A percentile compares a stretch with the other conserved stretches of the same genome.
Conservation (phyloP, 768 basidiomycete genomes). For the Trametes maxima region DNA sequence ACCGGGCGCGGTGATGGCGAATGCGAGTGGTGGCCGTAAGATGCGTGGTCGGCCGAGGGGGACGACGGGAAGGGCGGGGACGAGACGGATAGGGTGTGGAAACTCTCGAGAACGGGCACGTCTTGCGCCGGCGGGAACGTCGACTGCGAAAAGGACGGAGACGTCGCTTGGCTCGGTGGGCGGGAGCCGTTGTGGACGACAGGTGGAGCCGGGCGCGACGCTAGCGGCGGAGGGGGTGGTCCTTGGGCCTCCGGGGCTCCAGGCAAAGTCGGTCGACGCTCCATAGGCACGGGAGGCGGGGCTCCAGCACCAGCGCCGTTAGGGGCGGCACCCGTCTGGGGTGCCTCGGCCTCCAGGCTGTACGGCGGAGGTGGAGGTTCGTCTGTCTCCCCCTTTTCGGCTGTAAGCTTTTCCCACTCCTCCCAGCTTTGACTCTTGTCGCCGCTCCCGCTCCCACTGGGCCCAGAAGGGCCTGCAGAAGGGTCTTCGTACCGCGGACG, state of each 20-base stretch:
- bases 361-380: slow-evolving; percentile 74
- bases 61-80: slow-evolving; percentile 37
- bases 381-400: slow-evolving; percentile 43
- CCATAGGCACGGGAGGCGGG: slow-evolving; percentile 11
- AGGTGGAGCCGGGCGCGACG: slow-evolving; percentile 9
- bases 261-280: slow-evolving; percentile 7
- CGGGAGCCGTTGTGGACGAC: slow-evolving; percentile 18
- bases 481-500: slow-evolving; percentile 56
- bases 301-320: background rate
- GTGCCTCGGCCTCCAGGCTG: slow-evolving; percentile 50
- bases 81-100: slow-evolving; percentile 42
- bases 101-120: slow-evolving; percentile 39
- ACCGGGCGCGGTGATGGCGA: slow-evolving; percentile 18
- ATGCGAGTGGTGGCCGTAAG: slow-evolving; percentile 10
- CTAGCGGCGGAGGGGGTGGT: slow-evolving; percentile 1
- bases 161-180: slow-evolving; percentile 1
- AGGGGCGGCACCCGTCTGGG: background rate
- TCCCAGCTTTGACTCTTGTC: slow-evolving; percentile 38
- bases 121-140: slow-evolving; percentile 27
- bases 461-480: slow-evolving; percentile 1
- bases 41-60: slow-evolving; percentile 9
- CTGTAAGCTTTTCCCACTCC: slow-evolving; percentile 45
- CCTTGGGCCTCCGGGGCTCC: slow-evolving; percentile 2
- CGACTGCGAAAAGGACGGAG: slow-evolving; percentile 19
- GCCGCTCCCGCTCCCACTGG: background rate